Evolutionary conservation across 805 yeast species (phyloP), one percentile per base, ranked within the genome.

Genomic region (Nakazawaea siamensis): DNA sequence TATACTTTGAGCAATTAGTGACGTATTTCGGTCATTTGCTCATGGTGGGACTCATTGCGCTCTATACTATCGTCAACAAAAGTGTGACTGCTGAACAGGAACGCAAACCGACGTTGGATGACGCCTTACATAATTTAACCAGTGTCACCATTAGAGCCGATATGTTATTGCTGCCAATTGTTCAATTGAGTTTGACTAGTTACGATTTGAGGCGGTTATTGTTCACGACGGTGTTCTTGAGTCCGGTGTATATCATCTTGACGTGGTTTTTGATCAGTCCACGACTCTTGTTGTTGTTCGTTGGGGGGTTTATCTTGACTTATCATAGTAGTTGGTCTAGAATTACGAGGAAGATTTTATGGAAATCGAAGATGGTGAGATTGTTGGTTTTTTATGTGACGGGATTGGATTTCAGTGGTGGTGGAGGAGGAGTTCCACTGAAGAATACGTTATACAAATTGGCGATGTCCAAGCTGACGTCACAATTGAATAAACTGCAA

Each of bases 291-390:
- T 52, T 87, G 18, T 58, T 86, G 23, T 47, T 70, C 2, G 49
- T 66, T 9, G 90, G 92, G 1, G 33, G 71, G 23, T 73, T 74
- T 42, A 56, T 80, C 4, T 64, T 90, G 38, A 77, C 94, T 1
- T 90, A 86, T 54, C 96, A 92, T 57, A 86, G 96, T 18, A 63
- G 83, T 17, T 85, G 86, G 70, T 76, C 87, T 19, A 66, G 86
- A 39, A 87, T 90, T 8, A 77, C 94, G 1, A 71, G 98, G 48
- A 76, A 77, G 38, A 65, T 90, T 42, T 60, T 88, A 23, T 90
- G 97, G 97, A 77, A 81, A 46, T 77, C 90, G 40, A 70, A 79
- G 48, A 48, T 76, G 5, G 73, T 83, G 4, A 70, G 97, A 44
- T 54, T 80, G 33, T 47, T 81, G 5, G 75, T 82, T 34, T 90